Evolutionary conservation across 2,329 filamentous ascomycete species (phyloP).

Genomic region (Drechslera avenae): DNA sequence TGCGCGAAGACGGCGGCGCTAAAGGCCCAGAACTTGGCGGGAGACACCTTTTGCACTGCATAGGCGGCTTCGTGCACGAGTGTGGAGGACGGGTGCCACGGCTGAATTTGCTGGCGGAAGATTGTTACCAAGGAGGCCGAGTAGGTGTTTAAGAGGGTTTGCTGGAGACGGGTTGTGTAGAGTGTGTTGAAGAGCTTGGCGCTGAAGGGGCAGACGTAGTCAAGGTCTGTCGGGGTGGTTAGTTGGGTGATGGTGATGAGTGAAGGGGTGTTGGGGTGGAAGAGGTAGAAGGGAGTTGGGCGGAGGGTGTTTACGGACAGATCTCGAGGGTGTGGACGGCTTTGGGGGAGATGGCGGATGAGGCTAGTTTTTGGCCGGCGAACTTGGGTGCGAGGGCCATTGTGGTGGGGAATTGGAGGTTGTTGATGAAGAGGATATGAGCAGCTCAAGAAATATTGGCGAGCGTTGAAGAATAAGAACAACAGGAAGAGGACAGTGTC

Average conservation of each 20-base stretch:
- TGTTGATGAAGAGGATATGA: no score
- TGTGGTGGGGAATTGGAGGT: background rate
- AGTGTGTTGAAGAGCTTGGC: slow-evolving; percentile 79
- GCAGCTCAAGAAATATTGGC: no score
- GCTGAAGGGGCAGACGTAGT: slow-evolving; percentile 87
- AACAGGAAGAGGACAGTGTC: no score
- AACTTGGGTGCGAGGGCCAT: slow-evolving; percentile 83
- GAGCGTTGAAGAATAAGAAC: no score
- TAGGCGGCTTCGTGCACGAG: slow-evolving; percentile 79
- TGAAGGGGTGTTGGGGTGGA: no score
- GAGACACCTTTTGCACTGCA: slow-evolving; percentile 74
- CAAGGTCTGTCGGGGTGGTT: slow-evolving; percentile 64
- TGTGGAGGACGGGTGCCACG: slow-evolving; percentile 84
- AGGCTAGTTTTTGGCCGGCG: slow-evolving; percentile 72
- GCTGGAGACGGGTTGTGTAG: slow-evolving; percentile 64
- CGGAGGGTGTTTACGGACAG: slow-evolving; percentile 46
- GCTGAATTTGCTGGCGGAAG: slow-evolving; percentile 90
- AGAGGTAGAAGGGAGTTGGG: background rate
- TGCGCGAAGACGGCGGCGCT: slow-evolving; percentile 69
- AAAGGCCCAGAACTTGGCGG: slow-evolving; percentile 80
- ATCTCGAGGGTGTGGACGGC: slow-evolving; percentile 60
- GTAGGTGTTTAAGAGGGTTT: slow-evolving; percentile 68
- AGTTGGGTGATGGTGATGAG: background rate
- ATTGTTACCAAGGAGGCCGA: slow-evolving; percentile 70
- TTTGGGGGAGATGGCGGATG: slow-evolving; percentile 48